A percentile compares a stretch with the other conserved stretches of the same genome.
These are phyloP conservation scores for Venturia carpophila DNA, from an alignment of 2,329 filamentous ascomycete species.

Conservation along the genomic window DNA sequence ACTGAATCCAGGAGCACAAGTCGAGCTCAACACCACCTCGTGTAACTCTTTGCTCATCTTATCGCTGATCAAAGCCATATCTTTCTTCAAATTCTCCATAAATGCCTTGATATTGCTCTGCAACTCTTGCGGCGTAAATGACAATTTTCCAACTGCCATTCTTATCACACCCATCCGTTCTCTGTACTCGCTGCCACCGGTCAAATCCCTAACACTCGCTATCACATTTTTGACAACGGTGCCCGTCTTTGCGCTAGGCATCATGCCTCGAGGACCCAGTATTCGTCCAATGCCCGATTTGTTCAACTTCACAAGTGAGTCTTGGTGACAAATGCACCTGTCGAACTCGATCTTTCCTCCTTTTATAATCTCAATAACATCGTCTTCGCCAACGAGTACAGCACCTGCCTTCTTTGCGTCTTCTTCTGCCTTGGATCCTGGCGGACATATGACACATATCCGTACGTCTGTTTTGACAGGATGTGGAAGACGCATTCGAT, in stretches of 20 bases:
- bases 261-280: constrained; percentile 80
- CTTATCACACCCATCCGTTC: constrained; percentile 78
- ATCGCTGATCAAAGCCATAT: constrained; percentile 59
- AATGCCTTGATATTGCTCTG: constrained; percentile 75
- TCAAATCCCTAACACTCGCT: constrained; percentile 68
- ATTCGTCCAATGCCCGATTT: constrained; percentile 74
- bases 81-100: constrained; percentile 67
- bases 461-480: constrained; percentile 81
- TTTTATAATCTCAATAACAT: constrained; percentile 72
- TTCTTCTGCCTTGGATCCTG: constrained; percentile 63
- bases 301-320: constrained; percentile 68
- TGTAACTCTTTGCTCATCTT: constrained; percentile 64
- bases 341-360: constrained; percentile 79
- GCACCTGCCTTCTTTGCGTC: constrained; percentile 75
- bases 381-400: constrained; percentile 73
- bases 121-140: constrained; percentile 80
- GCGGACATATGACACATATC: constrained; percentile 86
- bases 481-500: constrained; percentile 79
- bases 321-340: constrained; percentile 74
- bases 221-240: constrained; percentile 80
- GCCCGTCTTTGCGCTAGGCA: constrained; percentile 82
- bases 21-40: constrained; percentile 71
- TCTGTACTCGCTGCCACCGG: constrained; percentile 78
- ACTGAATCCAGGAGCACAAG: constrained; percentile 77
- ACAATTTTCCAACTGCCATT: constrained; percentile 84